phyloP scores from a whole-genome alignment of 2,329 filamentous ascomycete genomes.

The Trichoderma citrinoviride region DNA sequence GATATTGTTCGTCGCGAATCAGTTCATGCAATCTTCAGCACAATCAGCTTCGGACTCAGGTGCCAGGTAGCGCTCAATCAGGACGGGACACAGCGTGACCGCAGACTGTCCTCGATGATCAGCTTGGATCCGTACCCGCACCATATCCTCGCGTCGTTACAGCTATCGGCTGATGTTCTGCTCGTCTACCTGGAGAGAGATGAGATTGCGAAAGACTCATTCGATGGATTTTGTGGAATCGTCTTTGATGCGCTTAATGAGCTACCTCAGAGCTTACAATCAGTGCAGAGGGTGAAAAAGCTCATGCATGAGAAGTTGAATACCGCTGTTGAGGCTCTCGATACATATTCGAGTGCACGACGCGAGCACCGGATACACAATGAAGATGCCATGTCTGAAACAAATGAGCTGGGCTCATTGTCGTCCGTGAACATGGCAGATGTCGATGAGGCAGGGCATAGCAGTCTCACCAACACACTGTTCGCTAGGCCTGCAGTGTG shows the following conservation, averaged over 20 bases:
- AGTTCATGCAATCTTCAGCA: slow-evolving; percentile 2
- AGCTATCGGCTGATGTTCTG: not conserved
- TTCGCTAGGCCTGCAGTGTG: not conserved
- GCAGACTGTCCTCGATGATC: not conserved
- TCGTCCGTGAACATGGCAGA: not conserved
- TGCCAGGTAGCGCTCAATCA: not conserved
- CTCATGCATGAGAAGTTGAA: not conserved
- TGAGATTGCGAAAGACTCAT: slow-evolving; percentile 4
- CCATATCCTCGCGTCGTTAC: slow-evolving; percentile 5
- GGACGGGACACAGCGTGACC: not conserved
- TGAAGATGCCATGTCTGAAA: not conserved
- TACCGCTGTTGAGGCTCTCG: not conserved
- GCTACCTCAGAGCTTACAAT: not conserved
- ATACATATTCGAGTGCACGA: not conserved
- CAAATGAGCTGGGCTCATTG: not conserved
- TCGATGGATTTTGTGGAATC: not conserved
- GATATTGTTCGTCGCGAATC: not conserved
- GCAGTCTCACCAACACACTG: not conserved
- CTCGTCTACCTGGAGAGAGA: not conserved
- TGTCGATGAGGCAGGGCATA: not conserved
- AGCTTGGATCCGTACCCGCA: slow-evolving; percentile 9
- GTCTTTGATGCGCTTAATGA: slow-evolving; percentile 1
- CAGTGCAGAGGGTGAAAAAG: slow-evolving; percentile 7
- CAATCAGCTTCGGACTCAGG: slow-evolving; percentile 1
- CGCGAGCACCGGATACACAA: not conserved